Conservation (phyloP, 768 basidiomycete species). For the Kwoniella mangroviensis region DNA sequence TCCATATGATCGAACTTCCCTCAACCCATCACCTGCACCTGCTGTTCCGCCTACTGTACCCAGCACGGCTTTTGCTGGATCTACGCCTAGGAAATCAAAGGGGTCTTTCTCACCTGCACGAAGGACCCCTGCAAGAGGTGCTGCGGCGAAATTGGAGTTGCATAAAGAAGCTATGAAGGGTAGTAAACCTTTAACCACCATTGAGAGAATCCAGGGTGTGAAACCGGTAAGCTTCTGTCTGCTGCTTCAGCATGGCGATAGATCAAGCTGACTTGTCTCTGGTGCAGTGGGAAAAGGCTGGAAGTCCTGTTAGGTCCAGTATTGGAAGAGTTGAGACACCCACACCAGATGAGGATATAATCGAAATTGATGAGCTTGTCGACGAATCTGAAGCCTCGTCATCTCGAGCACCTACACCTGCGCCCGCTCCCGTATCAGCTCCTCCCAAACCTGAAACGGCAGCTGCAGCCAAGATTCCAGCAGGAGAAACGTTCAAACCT, state of each 20-base stretch:
- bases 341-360: slow-evolving; percentile 19
- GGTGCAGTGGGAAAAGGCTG: slow-evolving; percentile 3
- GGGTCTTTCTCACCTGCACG: slow-evolving; percentile 12
- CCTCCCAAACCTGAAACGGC: background rate
- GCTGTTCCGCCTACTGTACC: slow-evolving; percentile 20
- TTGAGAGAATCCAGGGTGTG: slow-evolving; percentile 34
- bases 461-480: slow-evolving; percentile 13
- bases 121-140: slow-evolving; percentile 42
- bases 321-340: background rate
- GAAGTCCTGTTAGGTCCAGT: background rate
- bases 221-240: slow-evolving; percentile 17
- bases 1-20: slow-evolving; percentile 40
- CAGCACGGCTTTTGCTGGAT: slow-evolving; percentile 9
- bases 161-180: slow-evolving; percentile 27
- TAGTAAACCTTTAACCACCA: slow-evolving; percentile 26
- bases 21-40: slow-evolving; percentile 14
- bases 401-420: slow-evolving; percentile 16
- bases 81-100: slow-evolving; percentile 29
- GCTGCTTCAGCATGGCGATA: background rate
- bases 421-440: background rate
- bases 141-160: slow-evolving; percentile 46
- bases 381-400: slow-evolving; percentile 12
- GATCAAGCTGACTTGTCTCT: background rate
- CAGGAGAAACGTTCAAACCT: slow-evolving; percentile 33
- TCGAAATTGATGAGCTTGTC: slow-evolving; percentile 26